Percentiles rank a stretch among this genome's conserved stretches.
phyloP scores from a whole-genome alignment of 2,329 filamentous ascomycete species.

The Diplodia seriata region DNA sequence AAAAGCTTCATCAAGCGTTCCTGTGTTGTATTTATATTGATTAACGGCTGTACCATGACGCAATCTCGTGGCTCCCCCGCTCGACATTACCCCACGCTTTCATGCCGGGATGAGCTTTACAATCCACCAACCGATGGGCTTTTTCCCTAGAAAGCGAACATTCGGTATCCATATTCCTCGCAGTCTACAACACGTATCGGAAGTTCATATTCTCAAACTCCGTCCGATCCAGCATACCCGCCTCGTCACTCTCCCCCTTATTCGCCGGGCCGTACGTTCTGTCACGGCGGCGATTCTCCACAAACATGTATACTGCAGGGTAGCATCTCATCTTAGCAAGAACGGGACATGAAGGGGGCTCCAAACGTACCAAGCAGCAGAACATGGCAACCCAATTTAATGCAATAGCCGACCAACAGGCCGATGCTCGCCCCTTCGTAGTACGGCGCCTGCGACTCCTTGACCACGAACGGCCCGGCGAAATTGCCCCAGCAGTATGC shows the following conservation, averaged over 20 bases:
- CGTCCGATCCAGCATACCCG: slow-evolving; percentile 52
- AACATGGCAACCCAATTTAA: slow-evolving; percentile 49
- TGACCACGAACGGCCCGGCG: slow-evolving; percentile 49
- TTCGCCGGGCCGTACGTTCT: slow-evolving; percentile 45
- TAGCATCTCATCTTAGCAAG: neutral
- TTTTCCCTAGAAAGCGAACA: too few relatives aligned
- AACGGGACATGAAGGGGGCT: too few relatives aligned
- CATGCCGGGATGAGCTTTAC: too few relatives aligned
- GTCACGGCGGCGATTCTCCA: slow-evolving; percentile 38
- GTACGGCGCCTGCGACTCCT: slow-evolving; percentile 44
- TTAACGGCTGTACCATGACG: too few relatives aligned
- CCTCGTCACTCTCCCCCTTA: slow-evolving; percentile 47
- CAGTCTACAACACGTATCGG: slow-evolving; percentile 45
- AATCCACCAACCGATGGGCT: too few relatives aligned
- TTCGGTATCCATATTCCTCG: too few relatives aligned
- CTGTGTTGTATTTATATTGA: too few relatives aligned
- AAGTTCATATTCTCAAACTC: slow-evolving; percentile 55
- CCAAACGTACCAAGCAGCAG: slow-evolving; percentile 43
- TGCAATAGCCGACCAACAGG: slow-evolving; percentile 50
- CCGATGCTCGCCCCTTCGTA: slow-evolving; percentile 49
- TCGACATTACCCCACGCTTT: too few relatives aligned
- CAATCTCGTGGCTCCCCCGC: too few relatives aligned
- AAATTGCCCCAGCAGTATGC: slow-evolving; percentile 53
- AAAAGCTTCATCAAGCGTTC: too few relatives aligned
- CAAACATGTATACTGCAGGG: neutral